Conservation (phyloP, 2,329 filamentous ascomycete genomes). For the Fusarium begoniae region DNA sequence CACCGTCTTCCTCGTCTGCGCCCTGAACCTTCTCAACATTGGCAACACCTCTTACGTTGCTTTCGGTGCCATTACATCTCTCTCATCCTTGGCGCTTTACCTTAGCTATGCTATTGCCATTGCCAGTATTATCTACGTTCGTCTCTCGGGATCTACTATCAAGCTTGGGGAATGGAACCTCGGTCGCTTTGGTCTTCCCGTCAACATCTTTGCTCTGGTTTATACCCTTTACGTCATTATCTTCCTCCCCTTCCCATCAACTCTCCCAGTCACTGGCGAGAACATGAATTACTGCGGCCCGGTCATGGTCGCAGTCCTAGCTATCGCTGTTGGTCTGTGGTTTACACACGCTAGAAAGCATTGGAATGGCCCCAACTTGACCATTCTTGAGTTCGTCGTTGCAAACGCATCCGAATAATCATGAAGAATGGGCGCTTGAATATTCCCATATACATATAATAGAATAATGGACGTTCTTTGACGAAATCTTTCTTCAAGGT, state of each 20-base stretch:
- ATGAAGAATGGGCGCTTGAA: accelerated
- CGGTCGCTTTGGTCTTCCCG: constrained; percentile 21
- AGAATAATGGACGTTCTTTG: neutral
- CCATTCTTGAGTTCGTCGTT: constrained; percentile 38
- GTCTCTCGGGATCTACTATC: constrained; percentile 7
- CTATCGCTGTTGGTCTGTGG: constrained; percentile 33
- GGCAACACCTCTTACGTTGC: constrained; percentile 39
- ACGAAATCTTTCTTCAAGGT: accelerated
- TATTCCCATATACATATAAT: neutral
- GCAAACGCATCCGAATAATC: constrained; percentile 11
- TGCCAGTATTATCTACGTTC: constrained; percentile 36
- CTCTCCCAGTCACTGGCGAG: constrained; percentile 31
- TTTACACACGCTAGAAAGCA: constrained; percentile 31
- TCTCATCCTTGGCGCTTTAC: constrained; percentile 39
- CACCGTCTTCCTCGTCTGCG: constrained; percentile 40
- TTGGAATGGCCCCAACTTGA: constrained; percentile 37
- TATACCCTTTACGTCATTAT: constrained; percentile 40
- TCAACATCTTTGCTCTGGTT: constrained; percentile 35
- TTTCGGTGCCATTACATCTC: constrained; percentile 38
- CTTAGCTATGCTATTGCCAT: constrained; percentile 41
- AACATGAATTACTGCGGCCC: constrained; percentile 42
- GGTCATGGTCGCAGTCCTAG: constrained; percentile 35
- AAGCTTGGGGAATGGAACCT: constrained; percentile 42
- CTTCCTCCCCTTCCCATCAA: constrained; percentile 40
- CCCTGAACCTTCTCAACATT: constrained; percentile 40